Evolutionary conservation across 176 grass and related monocot genomes (phyloP).

Genomic region (Oryza coarctata): DNA sequence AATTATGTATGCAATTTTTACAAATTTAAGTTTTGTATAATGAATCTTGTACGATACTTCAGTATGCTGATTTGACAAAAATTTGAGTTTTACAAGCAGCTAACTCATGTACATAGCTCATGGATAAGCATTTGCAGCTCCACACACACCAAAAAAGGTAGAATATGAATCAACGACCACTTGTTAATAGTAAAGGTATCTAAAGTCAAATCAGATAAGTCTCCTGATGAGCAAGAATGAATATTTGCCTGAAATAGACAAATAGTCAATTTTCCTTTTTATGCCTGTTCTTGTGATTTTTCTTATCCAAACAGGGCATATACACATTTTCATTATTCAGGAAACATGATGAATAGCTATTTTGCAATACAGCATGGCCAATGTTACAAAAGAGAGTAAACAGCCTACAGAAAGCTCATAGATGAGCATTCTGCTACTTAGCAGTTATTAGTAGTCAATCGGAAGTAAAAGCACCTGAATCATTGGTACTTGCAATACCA

Average conservation of each 20-base stretch:
- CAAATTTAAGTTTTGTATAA: neutral
- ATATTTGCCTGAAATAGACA: neutral
- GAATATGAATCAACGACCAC: neutral
- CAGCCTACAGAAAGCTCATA: neutral
- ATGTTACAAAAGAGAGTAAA: neutral
- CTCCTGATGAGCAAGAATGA: neutral
- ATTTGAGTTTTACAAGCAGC: neutral
- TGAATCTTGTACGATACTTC: neutral
- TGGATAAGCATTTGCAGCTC: neutral
- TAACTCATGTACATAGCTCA: neutral
- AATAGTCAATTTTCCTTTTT: neutral
- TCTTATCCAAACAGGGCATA: neutral
- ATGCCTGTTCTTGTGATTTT: neutral
- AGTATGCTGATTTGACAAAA: neutral
- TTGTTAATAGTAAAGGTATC: neutral
- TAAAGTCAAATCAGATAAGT: neutral
- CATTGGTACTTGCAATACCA: neutral
- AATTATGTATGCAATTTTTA: neutral
- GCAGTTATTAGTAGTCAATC: neutral
- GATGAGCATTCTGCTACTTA: neutral
- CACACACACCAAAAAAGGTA: neutral
- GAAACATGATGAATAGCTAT: neutral
- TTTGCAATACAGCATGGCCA: neutral
- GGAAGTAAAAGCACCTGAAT: neutral
- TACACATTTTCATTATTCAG: neutral